Base-by-base conservation (phyloP, 2,329 filamentous ascomycete genomes). In the Piedraia hortae region DNA sequence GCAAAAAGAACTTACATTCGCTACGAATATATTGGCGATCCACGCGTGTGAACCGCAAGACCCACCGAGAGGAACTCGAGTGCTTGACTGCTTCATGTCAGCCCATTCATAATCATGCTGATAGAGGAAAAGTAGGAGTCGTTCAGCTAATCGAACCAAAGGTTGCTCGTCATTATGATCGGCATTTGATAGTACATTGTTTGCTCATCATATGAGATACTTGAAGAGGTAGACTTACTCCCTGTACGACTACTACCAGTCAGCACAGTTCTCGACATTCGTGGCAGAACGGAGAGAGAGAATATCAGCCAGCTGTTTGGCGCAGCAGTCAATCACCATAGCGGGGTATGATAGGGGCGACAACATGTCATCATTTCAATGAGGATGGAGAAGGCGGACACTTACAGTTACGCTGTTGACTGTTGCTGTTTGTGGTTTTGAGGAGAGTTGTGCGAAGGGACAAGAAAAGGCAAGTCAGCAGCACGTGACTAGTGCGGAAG, bases 241-340 rank as follows among this genome's bases (percentile, higher is more conserved):
- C 15, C 12, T 21, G 19, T n/a, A n/a, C n/a, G n/a, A n/a, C n/a
- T n/a, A n/a, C n/a, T n/a, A n/a, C n/a, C n/a, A n/a, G n/a, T n/a
- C n/a, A n/a, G n/a, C n/a, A n/a, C n/a, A n/a, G n/a, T n/a, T n/a
- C n/a, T n/a, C n/a, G n/a, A n/a, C n/a, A n/a, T n/a, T n/a, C n/a
- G n/a, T n/a, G n/a, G n/a, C n/a, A n/a, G n/a, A n/a, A n/a, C n/a
- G n/a, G n/a, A n/a, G n/a, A n/a, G n/a, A n/a, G n/a, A n/a, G n/a
- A n/a, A n/a, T n/a, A 39, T 59, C 55, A 59, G 55, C 46, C 43
- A 44, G 56, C 61, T 54, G 53, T 61, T 62, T 61, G 57, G 57
- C 52, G 34, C 48, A 54, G 61, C 56, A 53, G 56, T 58, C 53
- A 51, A 49, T 62, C 57, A 60, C 55, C 58, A 62, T 41, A 34